Conservation (phyloP, 805 yeast genomes). For the Myxozyma mucilagina region DNA sequence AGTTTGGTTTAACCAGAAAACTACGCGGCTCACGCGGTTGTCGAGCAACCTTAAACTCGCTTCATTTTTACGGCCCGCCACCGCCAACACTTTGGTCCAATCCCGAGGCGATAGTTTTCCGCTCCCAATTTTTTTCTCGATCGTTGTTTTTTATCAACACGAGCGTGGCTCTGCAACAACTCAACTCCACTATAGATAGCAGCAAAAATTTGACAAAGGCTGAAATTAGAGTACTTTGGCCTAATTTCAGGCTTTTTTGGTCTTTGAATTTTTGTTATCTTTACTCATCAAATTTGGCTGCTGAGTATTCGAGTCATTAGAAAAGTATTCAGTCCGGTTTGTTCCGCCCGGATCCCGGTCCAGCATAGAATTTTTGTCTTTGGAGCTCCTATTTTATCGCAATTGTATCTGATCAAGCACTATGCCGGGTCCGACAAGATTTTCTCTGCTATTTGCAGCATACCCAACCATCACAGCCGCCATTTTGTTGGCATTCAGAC, state of each 20-base stretch:
- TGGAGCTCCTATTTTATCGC: not conserved
- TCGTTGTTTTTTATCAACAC: not conserved
- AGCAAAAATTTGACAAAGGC: too few relatives aligned
- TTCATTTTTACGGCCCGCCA: not conserved
- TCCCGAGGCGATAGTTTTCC: constrained; percentile 6
- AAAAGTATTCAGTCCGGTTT: not conserved
- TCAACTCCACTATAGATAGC: not conserved
- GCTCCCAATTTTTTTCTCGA: not conserved
- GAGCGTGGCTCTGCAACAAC: not conserved
- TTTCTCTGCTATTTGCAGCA: constrained; percentile 28
- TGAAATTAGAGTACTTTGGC: too few relatives aligned
- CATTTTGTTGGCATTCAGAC: constrained; percentile 23
- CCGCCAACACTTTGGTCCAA: constrained; percentile 8
- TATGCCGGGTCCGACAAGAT: constrained; percentile 26
- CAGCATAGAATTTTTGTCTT: not conserved
- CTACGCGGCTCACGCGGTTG: not conserved
- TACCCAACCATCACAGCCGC: constrained; percentile 33
- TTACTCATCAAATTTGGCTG: not conserved
- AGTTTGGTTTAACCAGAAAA: not conserved
- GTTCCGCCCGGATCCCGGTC: constrained; percentile 1
- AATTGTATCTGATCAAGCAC: not conserved
- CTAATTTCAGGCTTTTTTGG: not conserved
- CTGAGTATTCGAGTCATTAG: not conserved
- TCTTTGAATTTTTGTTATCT: not conserved
- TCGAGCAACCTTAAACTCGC: not conserved